phyloP scores from a whole-genome alignment of 495 filamentous ascomycete species.

The Aspergillus homomorphus region DNA sequence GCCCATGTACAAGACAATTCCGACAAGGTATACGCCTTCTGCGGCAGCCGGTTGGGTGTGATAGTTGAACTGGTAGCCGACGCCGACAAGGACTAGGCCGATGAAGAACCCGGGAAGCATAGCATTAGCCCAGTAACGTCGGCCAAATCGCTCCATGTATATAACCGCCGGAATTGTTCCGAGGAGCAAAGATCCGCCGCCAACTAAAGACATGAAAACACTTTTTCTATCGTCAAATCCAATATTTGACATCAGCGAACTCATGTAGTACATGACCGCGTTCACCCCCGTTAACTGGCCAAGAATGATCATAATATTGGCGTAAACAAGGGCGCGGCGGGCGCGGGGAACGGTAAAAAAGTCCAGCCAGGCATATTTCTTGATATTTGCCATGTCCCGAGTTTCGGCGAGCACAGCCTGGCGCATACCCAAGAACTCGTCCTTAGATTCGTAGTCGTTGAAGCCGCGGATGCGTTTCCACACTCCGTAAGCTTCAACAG shows the following conservation, averaged over 20 bases:
- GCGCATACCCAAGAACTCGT: slow-evolving; percentile 62
- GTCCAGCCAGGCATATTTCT: slow-evolving; percentile 56
- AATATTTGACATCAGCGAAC: slow-evolving; percentile 52
- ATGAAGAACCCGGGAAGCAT: slow-evolving; percentile 63
- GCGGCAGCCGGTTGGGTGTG: slow-evolving; percentile 36
- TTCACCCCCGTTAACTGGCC: slow-evolving; percentile 63
- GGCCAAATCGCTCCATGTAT: slow-evolving; percentile 59
- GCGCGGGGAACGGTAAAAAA: slow-evolving; percentile 59
- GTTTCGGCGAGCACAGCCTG: slow-evolving; percentile 49
- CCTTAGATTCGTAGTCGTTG: slow-evolving; percentile 44
- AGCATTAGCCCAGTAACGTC: slow-evolving; percentile 58
- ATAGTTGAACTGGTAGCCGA: slow-evolving; percentile 46
- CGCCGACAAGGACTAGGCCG: slow-evolving; percentile 55
- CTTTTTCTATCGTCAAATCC: slow-evolving; percentile 50
- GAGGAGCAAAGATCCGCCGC: slow-evolving; percentile 54
- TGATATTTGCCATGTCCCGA: slow-evolving; percentile 34
- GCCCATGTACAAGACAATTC: slow-evolving; percentile 57
- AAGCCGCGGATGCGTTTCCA: slow-evolving; percentile 61
- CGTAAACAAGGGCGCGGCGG: slow-evolving; percentile 58
- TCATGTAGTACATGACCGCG: slow-evolving; percentile 64
- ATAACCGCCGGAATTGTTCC: slow-evolving; percentile 58
- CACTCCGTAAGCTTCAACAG: slow-evolving; percentile 52
- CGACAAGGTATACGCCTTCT: slow-evolving; percentile 53
- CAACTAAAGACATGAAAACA: slow-evolving; percentile 62
- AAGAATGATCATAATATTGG: slow-evolving; percentile 60